Evolutionary conservation across 768 basidiomycete species (phyloP), one percentile per base, ranked within the genome.

Genomic region (Lactifluus pinguis): DNA sequence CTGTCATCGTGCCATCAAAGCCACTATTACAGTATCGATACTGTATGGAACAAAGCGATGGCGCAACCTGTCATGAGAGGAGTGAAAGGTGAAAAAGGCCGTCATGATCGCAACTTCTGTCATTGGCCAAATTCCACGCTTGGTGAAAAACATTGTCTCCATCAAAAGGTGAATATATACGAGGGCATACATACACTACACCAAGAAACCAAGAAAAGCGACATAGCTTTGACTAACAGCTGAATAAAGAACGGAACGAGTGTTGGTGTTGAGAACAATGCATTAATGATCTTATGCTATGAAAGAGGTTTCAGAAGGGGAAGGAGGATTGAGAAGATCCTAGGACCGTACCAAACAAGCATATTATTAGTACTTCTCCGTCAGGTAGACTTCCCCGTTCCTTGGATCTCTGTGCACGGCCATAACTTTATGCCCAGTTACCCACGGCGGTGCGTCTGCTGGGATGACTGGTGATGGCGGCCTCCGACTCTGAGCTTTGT

Each of bases 381-480:
- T 54, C 45, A 63, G 17, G 56, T 64, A 57, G 36, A 65, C 49
- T 1, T 58, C 38, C 21, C 56, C 61, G 4, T 29, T 52, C 1
- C 32, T n/a, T 25, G 15, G 15, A 21, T 57, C 64, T 44, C 15
- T 39, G 17, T 59, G 38, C 21, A 65, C 60, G 10, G 44, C 14
- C 57, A 64, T 8, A 6, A 65, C 47, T 29, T 38, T 39, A 50
- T 64, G 64, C 17, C 63, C 64, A 4, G 44, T 53, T 3, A 64
- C 62, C 64, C 58, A 64, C 10, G 63, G 65, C 15, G 65, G 55
- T 3, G 56, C 49, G 9, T 66, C 65, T 5, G 4, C 59, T 4
- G 54, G 53, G 36, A 61, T 56, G 15, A 36, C 17, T 2, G 62
- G 65, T 2, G 63, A 64, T 9, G 55, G 8, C 2, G 59, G 59